Evolutionary conservation across 148 eudicot genomes (phyloP), one percentile per base, ranked within the genome.

Genomic region (Limonium bicolor): DNA sequence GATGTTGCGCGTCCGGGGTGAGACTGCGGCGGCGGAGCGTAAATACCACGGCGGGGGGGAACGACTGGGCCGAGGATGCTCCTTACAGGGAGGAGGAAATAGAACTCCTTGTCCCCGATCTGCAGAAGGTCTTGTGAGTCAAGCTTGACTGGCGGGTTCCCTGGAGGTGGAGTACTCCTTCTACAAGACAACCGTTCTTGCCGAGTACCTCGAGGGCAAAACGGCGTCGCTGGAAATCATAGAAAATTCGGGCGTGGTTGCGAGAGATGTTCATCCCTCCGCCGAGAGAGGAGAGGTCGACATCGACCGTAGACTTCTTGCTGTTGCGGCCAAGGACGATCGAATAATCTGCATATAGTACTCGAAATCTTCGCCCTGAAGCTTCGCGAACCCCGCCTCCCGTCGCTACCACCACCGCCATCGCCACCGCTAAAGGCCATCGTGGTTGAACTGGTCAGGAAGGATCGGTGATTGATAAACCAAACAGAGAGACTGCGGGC

Each of bases 261-360:
- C 95, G 86, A 19, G 92, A 80, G 65, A 85, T 85, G 75, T 85
- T 85, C 95, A 85, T 85, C 20, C 95, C 95, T 51, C 95, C 95
- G n/a, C 92, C 92, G 19, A 80, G 67, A 39, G 87, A 81, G 27
- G 94, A 64, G 27, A 86, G 76, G 35, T 86, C 96, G 42, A 86
- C 94, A 36, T 86, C 96, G 6, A 86, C 96, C 12, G 94, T 56
- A 4, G 94, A 86, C 56, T 82, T 86, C 55, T 82, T 86, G 19
- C 76, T 67, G 63, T 78, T 81, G 1, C 96, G 72, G 34, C 96
- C 96, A 13, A 82, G 67, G 10, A 86, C 50, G 10, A 86, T 86
- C 8, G 95, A 80, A 75, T 85, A 85, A 10, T 85, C 50, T 85
- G 95, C 95, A 80, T 85, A 68, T 73, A 86, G 54, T 81, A 86